These are phyloP conservation scores for Zygosaccharomyces siamensis DNA, from an alignment of 805 yeast species.

Conservation along the genomic window DNA sequence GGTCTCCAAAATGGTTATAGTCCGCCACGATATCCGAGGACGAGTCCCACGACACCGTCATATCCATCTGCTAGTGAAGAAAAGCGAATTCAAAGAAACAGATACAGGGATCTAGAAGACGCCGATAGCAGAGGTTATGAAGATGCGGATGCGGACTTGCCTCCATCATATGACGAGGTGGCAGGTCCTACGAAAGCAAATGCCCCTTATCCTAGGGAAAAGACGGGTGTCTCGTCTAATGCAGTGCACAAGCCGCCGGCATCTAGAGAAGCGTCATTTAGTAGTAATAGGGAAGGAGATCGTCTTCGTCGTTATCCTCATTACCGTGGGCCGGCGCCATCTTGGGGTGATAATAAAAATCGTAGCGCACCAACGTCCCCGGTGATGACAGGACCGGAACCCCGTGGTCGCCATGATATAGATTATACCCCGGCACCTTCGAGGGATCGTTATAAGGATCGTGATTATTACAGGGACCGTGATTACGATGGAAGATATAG, in stretches of 20 bases:
- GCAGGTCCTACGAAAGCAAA: conserved; percentile 45
- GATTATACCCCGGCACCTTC: conserved; percentile 5
- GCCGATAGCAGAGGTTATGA: conserved; percentile 11
- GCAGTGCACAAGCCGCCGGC: neutral
- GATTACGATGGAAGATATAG: conserved; percentile 14
- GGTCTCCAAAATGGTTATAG: neutral
- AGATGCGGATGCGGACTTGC: conserved; percentile 32
- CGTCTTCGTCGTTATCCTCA: conserved; percentile 18
- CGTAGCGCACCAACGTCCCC: conserved; percentile 1
- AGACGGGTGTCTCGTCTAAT: conserved; percentile 25
- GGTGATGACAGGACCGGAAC: conserved; percentile 8
- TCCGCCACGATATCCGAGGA: conserved; percentile 9
- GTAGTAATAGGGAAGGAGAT: conserved; percentile 7
- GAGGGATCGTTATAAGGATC: conserved; percentile 18
- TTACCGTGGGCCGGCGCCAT: conserved; percentile 11
- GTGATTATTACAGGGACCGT: conserved; percentile 15
- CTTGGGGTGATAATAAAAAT: conserved; percentile 8
- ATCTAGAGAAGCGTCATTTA: conserved; percentile 4
- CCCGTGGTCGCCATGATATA: conserved; percentile 21
- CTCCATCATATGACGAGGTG: conserved; percentile 69
- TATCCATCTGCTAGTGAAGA: conserved; percentile 37
- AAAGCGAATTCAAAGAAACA: conserved; percentile 30
- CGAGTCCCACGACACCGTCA: conserved; percentile 17
- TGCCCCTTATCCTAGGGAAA: conserved; percentile 52
- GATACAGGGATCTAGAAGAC: conserved; percentile 29